These are phyloP conservation scores for Cercophora scortea DNA, from an alignment of 495 filamentous ascomycete genomes.

Conservation along the genomic window DNA sequence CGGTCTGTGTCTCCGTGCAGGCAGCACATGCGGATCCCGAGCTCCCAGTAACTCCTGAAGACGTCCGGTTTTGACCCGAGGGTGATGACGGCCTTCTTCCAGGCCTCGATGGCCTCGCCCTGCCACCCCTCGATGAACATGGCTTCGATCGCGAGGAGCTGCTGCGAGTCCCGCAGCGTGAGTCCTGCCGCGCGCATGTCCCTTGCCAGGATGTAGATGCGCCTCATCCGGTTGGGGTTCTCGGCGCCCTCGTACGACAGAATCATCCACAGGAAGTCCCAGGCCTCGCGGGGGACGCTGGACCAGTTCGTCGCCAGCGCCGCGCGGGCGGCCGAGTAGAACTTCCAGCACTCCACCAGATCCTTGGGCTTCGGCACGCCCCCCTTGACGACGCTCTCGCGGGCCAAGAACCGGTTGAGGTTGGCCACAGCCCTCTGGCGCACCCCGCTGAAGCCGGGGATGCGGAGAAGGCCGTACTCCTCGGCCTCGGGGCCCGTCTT, in stretches of 20 bases:
- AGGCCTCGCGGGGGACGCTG: conserved; percentile 40
- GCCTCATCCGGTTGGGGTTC: conserved; percentile 48
- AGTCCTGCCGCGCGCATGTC: conserved; percentile 53
- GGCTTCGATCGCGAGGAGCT: conserved; percentile 57
- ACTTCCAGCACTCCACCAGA: conserved; percentile 33
- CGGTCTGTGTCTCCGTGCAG: conserved; percentile 51
- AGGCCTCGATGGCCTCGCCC: conserved; percentile 53
- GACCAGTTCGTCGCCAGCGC: conserved; percentile 35
- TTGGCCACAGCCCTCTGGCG: conserved; percentile 13
- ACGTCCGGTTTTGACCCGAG: conserved; percentile 45
- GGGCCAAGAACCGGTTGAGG: conserved; percentile 20
- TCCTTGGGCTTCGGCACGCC: conserved; percentile 21
- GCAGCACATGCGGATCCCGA: conserved; percentile 62
- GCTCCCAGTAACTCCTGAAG: conserved; percentile 53
- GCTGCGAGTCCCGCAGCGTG: conserved; percentile 46
- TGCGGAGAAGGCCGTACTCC: conserved; percentile 13
- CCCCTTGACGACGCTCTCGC: conserved; percentile 20
- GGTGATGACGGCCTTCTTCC: conserved; percentile 50
- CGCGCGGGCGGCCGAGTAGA: conserved; percentile 34
- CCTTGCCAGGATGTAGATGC: conserved; percentile 50
- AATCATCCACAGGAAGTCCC: conserved; percentile 48
- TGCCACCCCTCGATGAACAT: conserved; percentile 52
- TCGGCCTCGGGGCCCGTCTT: conserved; percentile 21
- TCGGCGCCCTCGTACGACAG: conserved; percentile 28
- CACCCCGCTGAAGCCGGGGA: conserved; percentile 16